Base-by-base conservation (phyloP, 768 basidiomycete species). In the Leucosporidium yakuticum region DNA sequence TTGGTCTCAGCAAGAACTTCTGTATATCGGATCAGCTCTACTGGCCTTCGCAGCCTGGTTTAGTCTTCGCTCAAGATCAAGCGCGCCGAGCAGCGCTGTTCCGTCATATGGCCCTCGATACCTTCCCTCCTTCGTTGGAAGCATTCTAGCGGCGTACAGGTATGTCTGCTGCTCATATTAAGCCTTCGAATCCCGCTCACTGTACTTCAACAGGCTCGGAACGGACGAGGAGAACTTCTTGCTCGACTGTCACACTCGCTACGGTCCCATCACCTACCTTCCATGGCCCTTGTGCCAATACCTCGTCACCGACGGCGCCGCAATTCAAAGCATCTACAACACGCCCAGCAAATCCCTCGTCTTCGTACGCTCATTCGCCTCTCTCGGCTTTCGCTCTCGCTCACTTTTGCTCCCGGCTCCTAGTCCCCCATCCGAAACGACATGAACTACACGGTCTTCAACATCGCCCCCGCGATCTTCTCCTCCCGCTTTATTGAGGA, bases 201-300 rank as follows among this genome's bases (percentile, higher is more conserved):
- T 44, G 39, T 44, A 44, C 39, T 15, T 44, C 20, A 27, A 51
- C 47, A 27, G 47, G 31, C 63, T 74, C 17, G 73, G 73, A 7
- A 23, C 36, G 56, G 65, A 74, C 44, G 73, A 74, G 50, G 63
- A 64, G 7, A 48, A 12, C 12, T 74, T 74, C 54, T 25, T 74
- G 19, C 44, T 50, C 7, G 3, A 4, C 9, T 63, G 68, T 17
- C 63, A 51, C 20, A 19, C 32, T 17, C 31, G 54, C 2, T 68
- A 68, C 23, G 65, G 67, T 0, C 23, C 34, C 2, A 49, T 50
- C 48, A 65, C 69, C 7, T 67, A 63, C 49, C n/a, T 74, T 6
- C 70, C 73, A 1, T 74, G 67, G 63, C 73, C 73, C 20, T 17
- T 74, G n/a, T 2, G 23, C 20, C 65, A 69, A 49, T 67, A 69